Conservation (phyloP, 2,329 filamentous ascomycete species). For the Emergomyces orientalis region DNA sequence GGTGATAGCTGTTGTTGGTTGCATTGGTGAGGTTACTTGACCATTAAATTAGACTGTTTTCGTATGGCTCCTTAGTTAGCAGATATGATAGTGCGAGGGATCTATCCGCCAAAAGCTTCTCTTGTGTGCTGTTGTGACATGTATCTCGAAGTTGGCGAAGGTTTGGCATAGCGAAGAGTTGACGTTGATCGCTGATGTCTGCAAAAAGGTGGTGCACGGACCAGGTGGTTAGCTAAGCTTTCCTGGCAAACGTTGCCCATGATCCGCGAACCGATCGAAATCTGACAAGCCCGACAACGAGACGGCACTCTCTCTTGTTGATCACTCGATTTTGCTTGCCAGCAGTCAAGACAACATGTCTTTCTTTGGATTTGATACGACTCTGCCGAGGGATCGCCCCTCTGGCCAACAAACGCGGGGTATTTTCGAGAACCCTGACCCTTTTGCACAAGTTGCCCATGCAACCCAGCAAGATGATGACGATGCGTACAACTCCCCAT, state of each 20-base stretch:
- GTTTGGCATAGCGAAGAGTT: neutral
- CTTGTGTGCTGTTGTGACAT: neutral
- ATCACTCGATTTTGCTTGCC: neutral
- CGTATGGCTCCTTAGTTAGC: neutral
- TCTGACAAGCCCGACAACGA: neutral
- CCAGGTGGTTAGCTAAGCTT: conserved; percentile 1
- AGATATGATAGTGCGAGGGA: too few relatives aligned
- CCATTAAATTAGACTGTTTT: neutral
- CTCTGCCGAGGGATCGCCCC: conserved; percentile 56
- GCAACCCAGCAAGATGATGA: conserved; percentile 47
- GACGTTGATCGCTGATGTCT: neutral
- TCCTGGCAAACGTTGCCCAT: neutral
- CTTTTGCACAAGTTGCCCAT: conserved; percentile 72
- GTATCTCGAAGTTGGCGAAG: neutral
- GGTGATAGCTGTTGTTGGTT: neutral
- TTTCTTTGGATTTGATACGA: conserved; percentile 81
- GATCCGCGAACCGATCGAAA: conserved; percentile 1
- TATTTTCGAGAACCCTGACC: conserved; percentile 74
- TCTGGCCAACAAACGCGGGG: conserved; percentile 59
- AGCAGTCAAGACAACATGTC: conserved; percentile 52
- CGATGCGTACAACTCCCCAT: conserved; percentile 46
- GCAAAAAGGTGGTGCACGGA: neutral
- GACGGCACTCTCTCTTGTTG: neutral
- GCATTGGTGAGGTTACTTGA: neutral
- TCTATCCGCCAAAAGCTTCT: neutral